Conservation (phyloP, 768 basidiomycete species). For the Lactifluus piperatus region DNA sequence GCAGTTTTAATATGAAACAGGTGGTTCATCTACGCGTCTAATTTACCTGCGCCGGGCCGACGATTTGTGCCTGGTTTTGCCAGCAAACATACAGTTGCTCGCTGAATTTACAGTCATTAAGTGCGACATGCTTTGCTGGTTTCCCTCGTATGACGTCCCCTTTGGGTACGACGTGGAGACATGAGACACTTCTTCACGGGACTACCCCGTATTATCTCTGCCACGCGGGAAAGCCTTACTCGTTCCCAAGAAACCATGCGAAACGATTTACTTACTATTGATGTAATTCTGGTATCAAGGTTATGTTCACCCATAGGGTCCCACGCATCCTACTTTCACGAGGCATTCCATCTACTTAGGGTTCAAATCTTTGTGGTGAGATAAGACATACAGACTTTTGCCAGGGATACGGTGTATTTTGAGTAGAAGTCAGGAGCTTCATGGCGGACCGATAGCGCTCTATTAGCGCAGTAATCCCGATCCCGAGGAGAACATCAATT, state of each 20-base stretch:
- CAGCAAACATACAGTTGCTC: not conserved
- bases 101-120: not conserved
- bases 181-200: not conserved
- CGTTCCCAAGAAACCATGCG: not conserved
- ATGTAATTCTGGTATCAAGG: constrained; percentile 3
- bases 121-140: not conserved
- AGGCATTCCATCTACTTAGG: not conserved
- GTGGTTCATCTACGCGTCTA: not conserved
- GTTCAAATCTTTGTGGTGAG: constrained; percentile 6
- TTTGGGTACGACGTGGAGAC: not conserved
- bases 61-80: not conserved
- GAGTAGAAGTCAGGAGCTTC: not conserved
- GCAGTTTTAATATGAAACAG: not conserved
- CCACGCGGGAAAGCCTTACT: not conserved
- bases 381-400: constrained; percentile 13
- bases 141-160: not conserved
- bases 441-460: constrained; percentile 4
- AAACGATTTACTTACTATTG: not conserved
- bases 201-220: not conserved
- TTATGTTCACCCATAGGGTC: not conserved
- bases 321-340: not conserved
- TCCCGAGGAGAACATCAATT: constrained; percentile 12
- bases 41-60: not conserved
- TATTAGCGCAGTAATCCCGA: constrained; percentile 9
- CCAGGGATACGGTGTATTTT: not conserved